Evolutionary conservation across 2,329 filamentous ascomycete genomes (phyloP), one percentile per base, ranked within the genome.

Genomic region (Coniella lustricola): DNA sequence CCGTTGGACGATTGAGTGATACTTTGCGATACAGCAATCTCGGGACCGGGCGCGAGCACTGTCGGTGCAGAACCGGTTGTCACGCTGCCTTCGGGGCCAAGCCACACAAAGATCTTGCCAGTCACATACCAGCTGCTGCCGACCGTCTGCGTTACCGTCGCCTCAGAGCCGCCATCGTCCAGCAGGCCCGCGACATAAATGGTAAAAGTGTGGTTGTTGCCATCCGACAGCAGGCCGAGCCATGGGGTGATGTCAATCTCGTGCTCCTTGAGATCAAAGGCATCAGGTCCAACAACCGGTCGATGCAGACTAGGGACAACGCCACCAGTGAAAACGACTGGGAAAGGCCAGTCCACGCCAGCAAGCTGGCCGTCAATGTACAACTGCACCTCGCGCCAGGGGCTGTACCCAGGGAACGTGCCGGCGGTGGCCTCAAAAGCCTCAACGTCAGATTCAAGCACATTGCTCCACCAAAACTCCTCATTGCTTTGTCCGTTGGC

Each of bases 401-500:
- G 81, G 4, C 84, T 84, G 57, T 79, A 80, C 0, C 85, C 87
- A 20, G 79, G 78, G 0, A 89, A 70, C 2, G 67, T 65, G 12
- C 78, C 80, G 3, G 75, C 73, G 2, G 71, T 73, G 7, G 66
- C 63, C 4, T 73, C 69, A 60, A 90, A 91, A 3, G 76, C 74
- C 32, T 73, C 54, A 3, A 71, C 71, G 54, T 82, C 76, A 9
- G 76, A 77, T 37, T 82, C 74, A 2, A 85, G 76, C 1, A 89
- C 81, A 59, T 91, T 91, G 49, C 75, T 78, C 81, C 85, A 93
- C 87, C 88, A 94, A 59, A 91, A 91, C 62, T 94, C 88, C 66
- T 93, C 88, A 14, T 73, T 67, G 0, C 75, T 75, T 62, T 93
- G 88, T 1, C 86, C 88, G 55, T 82, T 88, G 14, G 87, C 85